phyloP scores from a whole-genome alignment of 345 rosid species.

The Eucalyptus caleyi region DNA sequence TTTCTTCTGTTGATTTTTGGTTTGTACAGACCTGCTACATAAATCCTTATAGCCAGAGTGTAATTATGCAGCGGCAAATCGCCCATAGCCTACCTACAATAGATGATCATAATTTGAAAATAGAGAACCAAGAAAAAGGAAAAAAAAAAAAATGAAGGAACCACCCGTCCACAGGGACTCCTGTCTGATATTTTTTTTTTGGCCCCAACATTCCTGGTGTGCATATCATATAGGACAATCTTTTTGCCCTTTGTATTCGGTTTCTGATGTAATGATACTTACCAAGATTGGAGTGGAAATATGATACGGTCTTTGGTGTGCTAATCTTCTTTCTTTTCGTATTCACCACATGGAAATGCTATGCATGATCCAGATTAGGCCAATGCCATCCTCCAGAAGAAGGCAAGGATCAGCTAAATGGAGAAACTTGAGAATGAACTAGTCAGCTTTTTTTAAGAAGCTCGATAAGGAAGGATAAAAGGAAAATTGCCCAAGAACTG shows the following conservation, averaged over 20 bases:
- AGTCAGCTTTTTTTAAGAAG: background rate
- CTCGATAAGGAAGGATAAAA: background rate
- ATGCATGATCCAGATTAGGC: background rate
- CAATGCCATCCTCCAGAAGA: background rate
- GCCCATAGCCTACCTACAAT: constrained; percentile 25
- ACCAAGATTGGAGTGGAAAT: constrained; percentile 31
- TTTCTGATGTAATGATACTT: constrained; percentile 40
- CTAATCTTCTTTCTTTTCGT: constrained; percentile 3
- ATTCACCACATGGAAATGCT: background rate
- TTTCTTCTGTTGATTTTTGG: constrained; percentile 30
- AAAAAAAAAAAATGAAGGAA: constrained; percentile 15
- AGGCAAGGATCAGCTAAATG: background rate
- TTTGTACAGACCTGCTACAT: constrained; percentile 49
- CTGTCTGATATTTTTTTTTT: constrained; percentile 4
- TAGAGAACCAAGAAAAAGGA: background rate
- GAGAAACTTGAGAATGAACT: background rate
- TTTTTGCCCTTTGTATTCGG: background rate
- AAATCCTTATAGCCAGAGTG: constrained; percentile 30
- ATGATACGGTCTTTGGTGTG: constrained; percentile 35
- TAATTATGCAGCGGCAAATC: constrained; percentile 47
- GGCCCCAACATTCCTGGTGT: background rate
- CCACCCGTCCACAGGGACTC: constrained; percentile 37
- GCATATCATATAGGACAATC: background rate
- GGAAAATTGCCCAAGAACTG: background rate
- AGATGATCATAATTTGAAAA: background rate